Base-by-base conservation (phyloP, 2,329 filamentous ascomycete genomes). In the Cylindrodendrum hubeiense region DNA sequence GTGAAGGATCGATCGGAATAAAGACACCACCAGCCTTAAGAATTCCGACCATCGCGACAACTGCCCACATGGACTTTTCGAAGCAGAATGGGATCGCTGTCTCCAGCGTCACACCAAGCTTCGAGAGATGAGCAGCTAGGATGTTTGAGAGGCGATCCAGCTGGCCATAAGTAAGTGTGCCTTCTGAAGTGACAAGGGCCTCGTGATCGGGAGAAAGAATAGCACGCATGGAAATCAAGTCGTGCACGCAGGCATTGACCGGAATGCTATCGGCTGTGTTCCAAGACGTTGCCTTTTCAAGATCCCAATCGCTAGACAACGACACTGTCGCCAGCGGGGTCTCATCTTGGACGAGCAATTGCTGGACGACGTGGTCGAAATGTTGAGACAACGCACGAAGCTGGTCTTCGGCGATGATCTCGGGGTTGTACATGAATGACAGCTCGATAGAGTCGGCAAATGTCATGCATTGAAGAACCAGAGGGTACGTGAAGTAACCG, bases 1-100 rank as follows among this genome's bases (percentile, higher is more conserved):
- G 67, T 47, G 78, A 76, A 13, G 79, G 76, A 54, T 83, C 80
- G 3, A 82, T 63, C 0, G 78, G 77, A 10, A 69, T 66, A 46
- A 73, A 76, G 7, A 71, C 70, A 6, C 53, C 76, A 5, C 78
- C 79, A 46, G 78, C 74, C 56, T 78, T 79, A 28, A 80, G 63
- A 2, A 79, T 74, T 5, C 68, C 77, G 9, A 81, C 58, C 62
- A 79, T 76, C 0, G 76, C 73, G 8, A 80, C 71, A 5, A 63
- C 26, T 1, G 51, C 33, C 67, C 67, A 68, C 4, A 43, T 44
- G 2, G 65, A 68, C 50, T 67, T 69, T 8, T 67, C 65, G n/a
- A 67, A 68, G 9, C 55, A 67, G n/a, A 64, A 43, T 2, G 53
- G 58, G 3, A 67, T 59, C 5, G 59, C 33, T 8, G 52, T 50